Base-by-base conservation (phyloP, 2,329 filamentous ascomycete species). In the Aspergillus uvarum region DNA sequence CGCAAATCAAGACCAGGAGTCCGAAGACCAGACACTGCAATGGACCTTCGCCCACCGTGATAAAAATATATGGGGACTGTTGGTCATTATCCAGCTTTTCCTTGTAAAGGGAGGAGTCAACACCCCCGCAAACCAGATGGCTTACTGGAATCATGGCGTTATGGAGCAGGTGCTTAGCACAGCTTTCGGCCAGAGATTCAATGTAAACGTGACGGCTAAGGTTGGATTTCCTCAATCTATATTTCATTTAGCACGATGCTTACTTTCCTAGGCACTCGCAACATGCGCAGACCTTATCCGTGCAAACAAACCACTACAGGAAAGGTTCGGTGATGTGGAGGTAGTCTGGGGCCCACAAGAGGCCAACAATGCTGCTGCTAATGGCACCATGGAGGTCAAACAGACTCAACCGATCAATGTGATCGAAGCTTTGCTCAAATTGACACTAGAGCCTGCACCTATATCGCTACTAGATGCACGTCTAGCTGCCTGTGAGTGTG, bases 231-330 rank as follows among this genome's bases (percentile, higher is more conserved):
- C 5, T 29, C 10, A 26, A 12, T 12, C 47, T 16, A 10, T 7
- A 5, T 74, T 69, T 77, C 66, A 22, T 58, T 57, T 54, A 49
- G 54, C 3, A 3, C 26, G 26, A 22, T 19, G 38, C 61, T 70
- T 53, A 72, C 57, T 47, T 26, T 21, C 16, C 38, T 73, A 91
- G 85, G 93, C 95, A 63, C 80, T 99, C 54, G 83, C 86, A 65
- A 90, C 92, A 32, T 96, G 92, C 71, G 92, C 92, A 57, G 92
- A 96, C 76, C 84, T 96, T 68, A 96, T 99, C 68, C 86, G 89
- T 64, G 90, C 87, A 47, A 96, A 96, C 72, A 75, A 87, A 24
- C 81, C 81, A 5, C 81, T 98, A 8, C 95, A 99, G 75, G 92
- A 97, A 77, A 86, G 83, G 51, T 98, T 99, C 73, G 94, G 92